A percentile compares a stretch with the other conserved stretches of the same genome.
phyloP scores from a whole-genome alignment of 345 rosid genomes.

The Citrus hindsii region DNA sequence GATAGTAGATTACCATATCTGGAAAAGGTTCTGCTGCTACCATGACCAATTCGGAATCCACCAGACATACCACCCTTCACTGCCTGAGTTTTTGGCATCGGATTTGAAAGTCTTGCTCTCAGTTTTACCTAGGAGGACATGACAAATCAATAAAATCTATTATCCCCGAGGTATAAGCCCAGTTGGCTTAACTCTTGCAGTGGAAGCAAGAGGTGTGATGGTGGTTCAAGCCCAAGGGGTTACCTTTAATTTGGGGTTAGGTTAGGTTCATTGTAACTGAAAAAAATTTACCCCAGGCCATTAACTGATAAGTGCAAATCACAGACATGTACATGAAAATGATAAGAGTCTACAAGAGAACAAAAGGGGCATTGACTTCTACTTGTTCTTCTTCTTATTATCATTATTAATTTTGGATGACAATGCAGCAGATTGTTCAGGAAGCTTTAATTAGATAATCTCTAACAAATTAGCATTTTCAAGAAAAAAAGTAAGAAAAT shows the following conservation, averaged over 20 bases:
- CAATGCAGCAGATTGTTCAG: not conserved
- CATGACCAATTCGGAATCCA: conserved; percentile 50
- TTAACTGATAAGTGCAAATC: not conserved
- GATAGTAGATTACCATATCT: conserved; percentile 46
- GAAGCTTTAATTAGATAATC: not conserved
- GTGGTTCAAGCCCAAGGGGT: too few species aligned
- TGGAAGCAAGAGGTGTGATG: too few species aligned
- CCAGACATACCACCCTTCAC: conserved; percentile 71
- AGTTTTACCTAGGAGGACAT: conserved; percentile 36
- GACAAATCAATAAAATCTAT: conserved; percentile 14
- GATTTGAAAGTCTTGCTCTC: conserved; percentile 67
- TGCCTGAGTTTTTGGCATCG: conserved; percentile 67
- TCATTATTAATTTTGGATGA: not conserved
- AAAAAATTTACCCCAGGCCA: not conserved
- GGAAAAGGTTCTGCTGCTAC: conserved; percentile 26
- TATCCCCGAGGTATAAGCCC: not conserved
- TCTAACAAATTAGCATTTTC: not conserved
- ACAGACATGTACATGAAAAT: not conserved
- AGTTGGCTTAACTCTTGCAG: too few species aligned
- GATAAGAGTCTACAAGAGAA: not conserved
- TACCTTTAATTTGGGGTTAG: too few species aligned
- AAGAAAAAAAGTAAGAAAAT: not conserved
- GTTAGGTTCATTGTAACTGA: too few species aligned
- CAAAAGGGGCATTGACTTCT: not conserved
- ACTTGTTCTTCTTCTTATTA: not conserved